phyloP scores from a whole-genome alignment of 306 rosid species.

The Lablab purpureus region DNA sequence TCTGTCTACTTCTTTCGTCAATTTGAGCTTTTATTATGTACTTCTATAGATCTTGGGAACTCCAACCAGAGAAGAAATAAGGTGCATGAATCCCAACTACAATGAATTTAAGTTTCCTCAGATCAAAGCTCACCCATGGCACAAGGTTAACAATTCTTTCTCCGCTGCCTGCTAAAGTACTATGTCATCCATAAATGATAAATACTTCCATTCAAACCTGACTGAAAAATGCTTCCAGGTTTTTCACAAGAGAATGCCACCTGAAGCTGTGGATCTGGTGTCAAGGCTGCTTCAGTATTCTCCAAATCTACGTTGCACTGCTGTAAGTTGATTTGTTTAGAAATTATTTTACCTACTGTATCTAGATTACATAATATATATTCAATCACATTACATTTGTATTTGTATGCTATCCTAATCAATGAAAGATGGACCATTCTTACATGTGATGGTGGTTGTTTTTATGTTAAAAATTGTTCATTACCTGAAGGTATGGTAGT shows the following conservation, averaged over 20 bases:
- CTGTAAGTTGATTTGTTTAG: slow-evolving; percentile 55
- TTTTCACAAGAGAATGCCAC: slow-evolving; percentile 87
- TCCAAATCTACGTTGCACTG: slow-evolving; percentile 90
- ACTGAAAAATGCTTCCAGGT: slow-evolving; percentile 56
- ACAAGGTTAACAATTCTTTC: slow-evolving; percentile 68
- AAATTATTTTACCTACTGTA: neutral
- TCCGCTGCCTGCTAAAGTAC: neutral
- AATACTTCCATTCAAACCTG: slow-evolving; percentile 39
- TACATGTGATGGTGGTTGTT: neutral
- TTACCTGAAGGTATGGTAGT: neutral
- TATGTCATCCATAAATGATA: neutral
- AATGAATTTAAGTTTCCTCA: slow-evolving; percentile 92
- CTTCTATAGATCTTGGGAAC: slow-evolving; percentile 78
- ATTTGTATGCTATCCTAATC: neutral
- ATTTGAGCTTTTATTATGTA: slow-evolving; percentile 35
- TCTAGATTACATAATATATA: neutral
- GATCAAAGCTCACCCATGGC: slow-evolving; percentile 98
- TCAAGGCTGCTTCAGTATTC: slow-evolving; percentile 95
- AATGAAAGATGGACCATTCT: slow-evolving; percentile 13
- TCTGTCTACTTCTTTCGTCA: slow-evolving; percentile 33
- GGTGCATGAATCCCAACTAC: slow-evolving; percentile 96
- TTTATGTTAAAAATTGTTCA: neutral
- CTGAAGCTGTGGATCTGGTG: slow-evolving; percentile 90
- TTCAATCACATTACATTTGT: neutral
- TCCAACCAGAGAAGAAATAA: slow-evolving; percentile 95